Conservation (phyloP, 2,329 filamentous ascomycete genomes). For the Calonectria pauciramosa region DNA sequence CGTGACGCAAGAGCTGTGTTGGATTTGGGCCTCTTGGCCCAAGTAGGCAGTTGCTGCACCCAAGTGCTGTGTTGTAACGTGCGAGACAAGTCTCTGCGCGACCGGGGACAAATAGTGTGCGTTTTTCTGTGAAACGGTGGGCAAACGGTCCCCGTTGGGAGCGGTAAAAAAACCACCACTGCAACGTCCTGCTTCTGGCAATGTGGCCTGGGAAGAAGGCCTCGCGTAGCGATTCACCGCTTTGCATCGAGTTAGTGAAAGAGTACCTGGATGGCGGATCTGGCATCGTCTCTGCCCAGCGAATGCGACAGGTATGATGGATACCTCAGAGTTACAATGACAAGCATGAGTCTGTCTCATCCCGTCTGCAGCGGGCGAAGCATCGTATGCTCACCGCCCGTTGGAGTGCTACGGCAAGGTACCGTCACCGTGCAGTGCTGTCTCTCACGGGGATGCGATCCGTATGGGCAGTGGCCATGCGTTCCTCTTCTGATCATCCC, state of each 20-base stretch:
- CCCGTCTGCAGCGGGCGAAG: slow-evolving; percentile 13
- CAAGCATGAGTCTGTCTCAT: slow-evolving; percentile 22
- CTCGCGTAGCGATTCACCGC: slow-evolving; percentile 25
- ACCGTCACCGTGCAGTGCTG: neutral
- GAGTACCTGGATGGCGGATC: neutral
- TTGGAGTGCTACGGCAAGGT: slow-evolving; percentile 4
- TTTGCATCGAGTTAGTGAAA: neutral
- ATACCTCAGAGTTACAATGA: slow-evolving; percentile 18
- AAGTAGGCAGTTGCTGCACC: neutral
- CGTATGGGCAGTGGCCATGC: slow-evolving; percentile 15
- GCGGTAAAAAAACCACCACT: neutral
- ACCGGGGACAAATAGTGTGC: neutral
- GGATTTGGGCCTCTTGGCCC: neutral
- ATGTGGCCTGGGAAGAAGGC: neutral
- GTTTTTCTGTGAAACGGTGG: neutral
- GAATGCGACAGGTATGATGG: neutral
- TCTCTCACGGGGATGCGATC: slow-evolving; percentile 4
- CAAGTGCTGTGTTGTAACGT: neutral
- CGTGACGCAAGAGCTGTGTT: slow-evolving; percentile 9
- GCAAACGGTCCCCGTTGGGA: neutral
- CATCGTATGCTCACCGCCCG: slow-evolving; percentile 21
- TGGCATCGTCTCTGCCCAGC: slow-evolving; percentile 8
- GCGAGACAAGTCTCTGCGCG: neutral
- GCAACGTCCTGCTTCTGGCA: neutral
- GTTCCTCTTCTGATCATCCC: slow-evolving; percentile 24